phyloP scores from a whole-genome alignment of 352 stramenopile genomes.

The Elongisporangium undulatum region DNA sequence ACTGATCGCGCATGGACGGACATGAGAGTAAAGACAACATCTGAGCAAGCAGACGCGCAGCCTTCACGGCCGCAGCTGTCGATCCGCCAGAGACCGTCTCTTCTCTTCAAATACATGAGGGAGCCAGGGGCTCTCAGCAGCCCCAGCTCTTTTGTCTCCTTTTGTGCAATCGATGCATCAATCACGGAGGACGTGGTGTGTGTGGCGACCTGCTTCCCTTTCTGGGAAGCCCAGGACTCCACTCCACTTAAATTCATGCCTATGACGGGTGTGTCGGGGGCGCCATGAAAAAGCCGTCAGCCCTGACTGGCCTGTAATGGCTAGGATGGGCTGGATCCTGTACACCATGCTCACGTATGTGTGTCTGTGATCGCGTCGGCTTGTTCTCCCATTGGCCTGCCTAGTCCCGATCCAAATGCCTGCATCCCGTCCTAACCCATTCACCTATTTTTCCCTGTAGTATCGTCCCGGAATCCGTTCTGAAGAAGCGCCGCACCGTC shows the following conservation, averaged over 20 bases:
- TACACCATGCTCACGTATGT: no score
- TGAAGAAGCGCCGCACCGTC: slow-evolving; percentile 90
- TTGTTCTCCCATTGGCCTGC: background rate
- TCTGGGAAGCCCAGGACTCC: slow-evolving; percentile 5
- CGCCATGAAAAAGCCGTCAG: slow-evolving; percentile 3
- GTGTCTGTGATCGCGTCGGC: background rate
- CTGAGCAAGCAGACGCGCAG: background rate
- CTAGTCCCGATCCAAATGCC: slow-evolving; percentile 17
- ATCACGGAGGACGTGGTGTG: slow-evolving; percentile 80
- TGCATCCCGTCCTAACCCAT: slow-evolving; percentile 74
- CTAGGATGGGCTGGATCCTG: no score
- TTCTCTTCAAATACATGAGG: slow-evolving; percentile 88
- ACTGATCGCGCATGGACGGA: slow-evolving; percentile 51
- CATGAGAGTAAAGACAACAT: slow-evolving; percentile 76
- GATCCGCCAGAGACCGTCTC: slow-evolving; percentile 17
- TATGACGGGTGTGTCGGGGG: slow-evolving; percentile 79
- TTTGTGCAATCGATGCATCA: slow-evolving; percentile 65
- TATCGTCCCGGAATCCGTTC: slow-evolving; percentile 87
- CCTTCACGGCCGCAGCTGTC: background rate
- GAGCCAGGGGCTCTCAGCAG: slow-evolving; percentile 5
- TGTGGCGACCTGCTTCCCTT: slow-evolving; percentile 37
- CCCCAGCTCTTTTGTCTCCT: slow-evolving; percentile 55
- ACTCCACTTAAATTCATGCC: slow-evolving; percentile 85
- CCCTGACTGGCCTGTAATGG: slow-evolving; percentile 2
- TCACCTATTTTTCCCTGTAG: slow-evolving; percentile 32